Conservation (phyloP, 345 rosid genomes). For the Bretschneidera sinensis region DNA sequence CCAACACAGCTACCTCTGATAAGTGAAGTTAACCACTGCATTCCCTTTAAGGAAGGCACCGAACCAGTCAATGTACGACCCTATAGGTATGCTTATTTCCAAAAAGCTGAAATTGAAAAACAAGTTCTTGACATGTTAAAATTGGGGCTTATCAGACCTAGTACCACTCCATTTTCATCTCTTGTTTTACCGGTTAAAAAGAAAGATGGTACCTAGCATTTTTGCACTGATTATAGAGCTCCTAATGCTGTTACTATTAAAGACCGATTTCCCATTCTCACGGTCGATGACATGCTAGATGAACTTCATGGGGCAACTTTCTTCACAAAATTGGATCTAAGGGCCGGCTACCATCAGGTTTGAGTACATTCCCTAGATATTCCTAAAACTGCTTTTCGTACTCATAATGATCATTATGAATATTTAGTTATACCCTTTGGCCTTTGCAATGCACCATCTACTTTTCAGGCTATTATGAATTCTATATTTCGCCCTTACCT, state of each 20-base stretch:
- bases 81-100: conserved; percentile 2
- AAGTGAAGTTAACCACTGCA: background rate
- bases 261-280: conserved; percentile 1
- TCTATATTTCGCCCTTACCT: no score
- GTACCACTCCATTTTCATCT: conserved; percentile 11
- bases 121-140: conserved; percentile 7
- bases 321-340: no score
- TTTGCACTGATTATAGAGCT: conserved; percentile 7
- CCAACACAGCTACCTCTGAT: background rate
- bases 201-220: background rate
- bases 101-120: conserved; percentile 7
- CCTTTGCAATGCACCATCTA: no score
- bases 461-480: no score
- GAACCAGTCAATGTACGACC: background rate
- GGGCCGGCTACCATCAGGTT: no score
- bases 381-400: no score
- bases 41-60: no score
- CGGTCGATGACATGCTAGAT: background rate
- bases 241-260: conserved; percentile 2
- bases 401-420: no score
- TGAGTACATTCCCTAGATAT: no score
- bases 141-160: background rate
- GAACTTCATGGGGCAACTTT: conserved; percentile 2
- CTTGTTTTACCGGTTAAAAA: conserved; percentile 6
- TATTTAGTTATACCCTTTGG: no score